These are phyloP conservation scores for Vaccinium myrtillus DNA, from an alignment of 148 eudicot species.

Conservation along the genomic window DNA sequence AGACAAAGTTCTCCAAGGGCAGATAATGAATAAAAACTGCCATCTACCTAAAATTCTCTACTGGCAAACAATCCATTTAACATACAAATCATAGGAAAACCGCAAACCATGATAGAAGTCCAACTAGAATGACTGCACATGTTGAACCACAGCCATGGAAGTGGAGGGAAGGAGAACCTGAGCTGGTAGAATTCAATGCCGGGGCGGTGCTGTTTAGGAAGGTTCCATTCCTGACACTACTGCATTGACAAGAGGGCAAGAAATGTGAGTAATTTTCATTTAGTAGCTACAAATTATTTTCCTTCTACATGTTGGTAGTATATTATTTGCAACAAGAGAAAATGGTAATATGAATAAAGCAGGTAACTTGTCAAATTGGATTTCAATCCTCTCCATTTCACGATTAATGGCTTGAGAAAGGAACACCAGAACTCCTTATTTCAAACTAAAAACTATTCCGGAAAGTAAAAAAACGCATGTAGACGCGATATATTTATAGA, in stretches of 20 bases:
- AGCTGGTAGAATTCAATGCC: conserved; percentile 49
- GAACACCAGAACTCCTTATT: background rate
- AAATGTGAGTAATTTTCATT: background rate
- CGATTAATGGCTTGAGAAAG: background rate
- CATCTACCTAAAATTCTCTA: background rate
- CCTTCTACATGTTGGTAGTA: background rate
- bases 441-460: background rate
- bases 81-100: conserved; percentile 19
- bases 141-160: conserved; percentile 16
- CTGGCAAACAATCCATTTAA: background rate
- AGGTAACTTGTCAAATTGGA: background rate
- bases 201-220: conserved; percentile 50
- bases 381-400: background rate
- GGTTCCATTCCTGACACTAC: conserved; percentile 39
- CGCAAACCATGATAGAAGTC: conserved; percentile 28
- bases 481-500: background rate
- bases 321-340: background rate
- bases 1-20: background rate
- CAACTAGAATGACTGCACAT: conserved; percentile 11
- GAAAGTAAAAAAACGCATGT: background rate
- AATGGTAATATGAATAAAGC: background rate
- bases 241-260: conserved; percentile 6
- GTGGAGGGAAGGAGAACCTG: conserved; percentile 25
- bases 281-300: background rate
- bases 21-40: background rate